Conservation (phyloP, 2,329 filamentous ascomycete species). For the Colletotrichum sp. region DNA sequence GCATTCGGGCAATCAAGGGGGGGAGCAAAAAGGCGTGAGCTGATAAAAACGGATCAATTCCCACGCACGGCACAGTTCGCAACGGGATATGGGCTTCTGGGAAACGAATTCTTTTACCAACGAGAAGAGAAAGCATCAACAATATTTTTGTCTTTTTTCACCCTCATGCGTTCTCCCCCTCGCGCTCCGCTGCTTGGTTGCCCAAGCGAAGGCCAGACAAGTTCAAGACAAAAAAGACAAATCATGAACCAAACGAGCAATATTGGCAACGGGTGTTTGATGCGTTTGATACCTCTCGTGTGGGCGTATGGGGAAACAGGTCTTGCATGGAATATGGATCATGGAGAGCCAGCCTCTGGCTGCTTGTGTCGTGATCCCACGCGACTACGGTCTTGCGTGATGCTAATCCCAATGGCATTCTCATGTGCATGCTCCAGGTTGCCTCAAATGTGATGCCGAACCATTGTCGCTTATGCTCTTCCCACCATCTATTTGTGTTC, state of each 20-base stretch:
- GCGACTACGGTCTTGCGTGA: background rate
- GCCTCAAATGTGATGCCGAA: background rate
- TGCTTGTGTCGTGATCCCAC: background rate
- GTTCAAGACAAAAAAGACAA: slow-evolving; percentile 4
- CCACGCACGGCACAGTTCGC: background rate
- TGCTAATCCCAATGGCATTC: background rate
- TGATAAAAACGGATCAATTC: background rate
- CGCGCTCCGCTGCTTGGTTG: slow-evolving; percentile 5
- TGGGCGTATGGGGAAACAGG: background rate
- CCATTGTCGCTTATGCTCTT: background rate
- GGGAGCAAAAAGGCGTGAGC: slow-evolving; percentile 4
- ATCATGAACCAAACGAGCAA: background rate
- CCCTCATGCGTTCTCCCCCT: background rate
- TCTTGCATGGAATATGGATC: slow-evolving; percentile 11
- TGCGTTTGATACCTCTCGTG: slow-evolving; percentile 10
- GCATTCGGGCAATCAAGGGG: slow-evolving; percentile 14
- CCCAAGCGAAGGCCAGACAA: slow-evolving; percentile 7
- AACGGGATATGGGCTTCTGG: background rate
- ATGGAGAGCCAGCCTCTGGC: slow-evolving; percentile 10
- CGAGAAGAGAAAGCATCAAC: background rate
- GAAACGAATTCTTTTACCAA: background rate
- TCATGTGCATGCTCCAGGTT: background rate
- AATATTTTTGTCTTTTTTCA: background rate
- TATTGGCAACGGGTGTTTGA: background rate
- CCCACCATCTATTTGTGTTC: background rate